phyloP scores from a whole-genome alignment of 345 rosid genomes.

The Salix suchowensis region DNA sequence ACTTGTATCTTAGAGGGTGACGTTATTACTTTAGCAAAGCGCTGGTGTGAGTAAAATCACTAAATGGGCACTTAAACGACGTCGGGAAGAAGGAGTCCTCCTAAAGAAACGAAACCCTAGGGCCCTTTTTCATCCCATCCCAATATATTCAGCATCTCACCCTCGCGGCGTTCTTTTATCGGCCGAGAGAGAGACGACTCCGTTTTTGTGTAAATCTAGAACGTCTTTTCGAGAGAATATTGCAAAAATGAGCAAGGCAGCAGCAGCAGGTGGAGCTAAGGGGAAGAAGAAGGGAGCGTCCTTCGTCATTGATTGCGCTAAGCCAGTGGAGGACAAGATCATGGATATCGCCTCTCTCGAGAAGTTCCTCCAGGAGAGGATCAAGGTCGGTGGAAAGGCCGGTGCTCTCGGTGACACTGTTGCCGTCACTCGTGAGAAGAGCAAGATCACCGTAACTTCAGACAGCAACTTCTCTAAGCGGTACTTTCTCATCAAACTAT shows the following conservation, averaged over 20 bases:
- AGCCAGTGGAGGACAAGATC: constrained; percentile 25
- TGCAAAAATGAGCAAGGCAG: constrained; percentile 16
- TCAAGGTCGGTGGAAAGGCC: constrained; percentile 26
- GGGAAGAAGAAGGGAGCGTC: constrained; percentile 24
- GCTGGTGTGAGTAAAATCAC: background rate
- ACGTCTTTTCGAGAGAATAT: background rate
- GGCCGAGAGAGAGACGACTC: background rate
- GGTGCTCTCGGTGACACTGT: constrained; percentile 28
- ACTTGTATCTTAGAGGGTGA: background rate
- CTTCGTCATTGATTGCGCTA: constrained; percentile 19
- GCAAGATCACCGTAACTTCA: constrained; percentile 21
- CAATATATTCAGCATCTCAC: background rate
- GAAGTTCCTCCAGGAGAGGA: constrained; percentile 27
- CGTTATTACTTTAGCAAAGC: background rate
- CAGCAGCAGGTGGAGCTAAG: constrained; percentile 13
- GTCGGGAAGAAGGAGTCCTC: background rate
- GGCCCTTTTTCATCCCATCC: background rate
- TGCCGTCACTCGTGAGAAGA: constrained; percentile 22
- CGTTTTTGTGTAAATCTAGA: background rate
- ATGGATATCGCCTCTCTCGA: constrained; percentile 32
- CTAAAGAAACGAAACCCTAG: background rate
- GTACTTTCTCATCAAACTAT: background rate
- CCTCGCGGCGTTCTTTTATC: background rate
- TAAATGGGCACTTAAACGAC: background rate
- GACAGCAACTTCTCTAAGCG: constrained; percentile 22